Percentiles rank a stretch among this genome's conserved stretches.
phyloP scores from a whole-genome alignment of 768 basidiomycete species.

The Macrolepiota fuliginosa region DNA sequence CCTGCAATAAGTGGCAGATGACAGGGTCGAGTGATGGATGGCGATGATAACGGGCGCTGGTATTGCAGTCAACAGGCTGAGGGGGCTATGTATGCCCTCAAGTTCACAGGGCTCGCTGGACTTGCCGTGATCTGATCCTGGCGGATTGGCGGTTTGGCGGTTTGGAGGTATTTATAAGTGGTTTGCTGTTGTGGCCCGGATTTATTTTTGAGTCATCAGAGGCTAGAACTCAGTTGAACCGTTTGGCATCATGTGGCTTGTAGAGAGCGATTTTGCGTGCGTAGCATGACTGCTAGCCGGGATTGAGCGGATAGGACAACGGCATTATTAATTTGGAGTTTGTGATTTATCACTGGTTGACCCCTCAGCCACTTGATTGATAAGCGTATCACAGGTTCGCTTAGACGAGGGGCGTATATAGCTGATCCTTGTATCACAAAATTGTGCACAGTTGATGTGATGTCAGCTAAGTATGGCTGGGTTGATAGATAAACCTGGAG shows the following conservation, averaged over 20 bases:
- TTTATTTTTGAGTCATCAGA: background rate
- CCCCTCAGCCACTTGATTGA: no score
- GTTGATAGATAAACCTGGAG: background rate
- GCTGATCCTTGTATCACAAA: no score
- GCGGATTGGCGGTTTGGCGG: background rate
- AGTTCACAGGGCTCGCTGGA: background rate
- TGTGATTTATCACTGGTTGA: no score
- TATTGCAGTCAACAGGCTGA: background rate
- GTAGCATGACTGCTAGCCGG: background rate
- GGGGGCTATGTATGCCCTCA: background rate
- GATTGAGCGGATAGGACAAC: background rate
- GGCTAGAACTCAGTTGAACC: background rate
- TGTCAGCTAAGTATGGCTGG: background rate
- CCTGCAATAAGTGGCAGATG: background rate
- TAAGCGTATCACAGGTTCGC: no score
- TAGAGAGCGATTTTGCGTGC: background rate
- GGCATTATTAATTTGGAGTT: no score
- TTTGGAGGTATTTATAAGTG: slow-evolving; percentile 1
- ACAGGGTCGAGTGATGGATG: background rate
- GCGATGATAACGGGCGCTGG: background rate
- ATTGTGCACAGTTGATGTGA: no score
- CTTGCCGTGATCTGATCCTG: no score
- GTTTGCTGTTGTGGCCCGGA: background rate
- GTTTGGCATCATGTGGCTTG: background rate
- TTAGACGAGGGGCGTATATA: no score